Evolutionary conservation across 306 rosid genomes (phyloP).

Genomic region (Dicorynia guianensis): DNA sequence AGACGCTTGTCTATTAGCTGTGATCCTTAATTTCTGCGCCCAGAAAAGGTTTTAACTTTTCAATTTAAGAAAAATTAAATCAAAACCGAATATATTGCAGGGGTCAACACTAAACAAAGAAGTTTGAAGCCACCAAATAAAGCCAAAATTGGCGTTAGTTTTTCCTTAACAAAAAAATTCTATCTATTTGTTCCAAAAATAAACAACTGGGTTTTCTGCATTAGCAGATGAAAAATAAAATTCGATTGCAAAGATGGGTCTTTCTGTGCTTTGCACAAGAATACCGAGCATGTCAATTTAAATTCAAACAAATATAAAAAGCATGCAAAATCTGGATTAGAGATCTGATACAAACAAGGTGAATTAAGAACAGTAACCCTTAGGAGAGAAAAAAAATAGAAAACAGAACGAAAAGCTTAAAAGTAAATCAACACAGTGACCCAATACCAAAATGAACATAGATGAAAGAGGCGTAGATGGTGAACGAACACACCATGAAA

Average conservation of each 20-base stretch:
- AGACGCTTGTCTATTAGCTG: constrained; percentile 52
- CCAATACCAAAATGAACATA: not conserved
- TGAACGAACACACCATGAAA: constrained; percentile 54
- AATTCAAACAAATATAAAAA: not conserved
- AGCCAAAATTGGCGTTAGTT: not conserved
- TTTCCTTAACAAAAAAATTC: not conserved
- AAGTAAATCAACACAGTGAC: not conserved
- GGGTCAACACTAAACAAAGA: not conserved
- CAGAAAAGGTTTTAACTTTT: constrained; percentile 1
- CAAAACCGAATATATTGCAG: not conserved
- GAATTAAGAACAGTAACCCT: too few species aligned
- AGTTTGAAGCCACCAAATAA: not conserved
- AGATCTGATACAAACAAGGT: constrained; percentile 12
- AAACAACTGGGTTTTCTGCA: not conserved
- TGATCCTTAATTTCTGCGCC: constrained; percentile 66
- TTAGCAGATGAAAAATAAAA: not conserved
- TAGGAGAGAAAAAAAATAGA: not conserved
- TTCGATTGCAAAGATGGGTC: not conserved
- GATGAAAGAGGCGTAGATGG: not conserved
- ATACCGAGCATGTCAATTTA: not conserved
- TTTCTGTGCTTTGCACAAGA: not conserved
- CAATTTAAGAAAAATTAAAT: constrained; percentile 11
- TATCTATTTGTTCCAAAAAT: not conserved
- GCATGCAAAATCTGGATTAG: constrained; percentile 15
- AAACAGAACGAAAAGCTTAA: not conserved